Percentiles rank a stretch among this genome's conserved stretches.
These are phyloP conservation scores for Talaromyces sp. DNA, from an alignment of 2,329 filamentous ascomycete genomes.

Conservation along the genomic window DNA sequence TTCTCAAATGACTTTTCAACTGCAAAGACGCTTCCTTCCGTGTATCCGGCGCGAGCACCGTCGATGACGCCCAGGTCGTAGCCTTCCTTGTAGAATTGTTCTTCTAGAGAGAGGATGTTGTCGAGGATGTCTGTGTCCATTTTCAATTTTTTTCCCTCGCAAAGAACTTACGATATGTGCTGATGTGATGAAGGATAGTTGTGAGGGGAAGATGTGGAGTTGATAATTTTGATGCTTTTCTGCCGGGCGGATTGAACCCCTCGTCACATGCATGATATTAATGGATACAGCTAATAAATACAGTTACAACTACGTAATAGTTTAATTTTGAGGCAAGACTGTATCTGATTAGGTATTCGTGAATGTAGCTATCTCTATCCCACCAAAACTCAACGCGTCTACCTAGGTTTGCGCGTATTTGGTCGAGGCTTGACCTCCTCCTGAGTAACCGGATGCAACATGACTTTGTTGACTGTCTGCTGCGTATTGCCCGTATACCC, in stretches of 20 bases:
- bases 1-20: slow-evolving; percentile 93
- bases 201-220: slow-evolving; percentile 6
- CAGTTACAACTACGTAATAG: not conserved
- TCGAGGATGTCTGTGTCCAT: slow-evolving; percentile 54
- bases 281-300: not conserved
- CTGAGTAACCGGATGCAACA: slow-evolving; percentile 72
- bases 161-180: not conserved
- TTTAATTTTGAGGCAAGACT: not conserved
- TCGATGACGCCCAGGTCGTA: slow-evolving; percentile 72
- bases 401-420: slow-evolving; percentile 43
- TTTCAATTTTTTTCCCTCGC: not conserved
- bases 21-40: slow-evolving; percentile 87
- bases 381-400: slow-evolving; percentile 18
- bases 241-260: slow-evolving; percentile 10
- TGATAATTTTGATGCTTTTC: slow-evolving; percentile 2
- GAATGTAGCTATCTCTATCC: not conserved
- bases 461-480: slow-evolving; percentile 69
- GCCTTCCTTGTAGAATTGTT: slow-evolving; percentile 76
- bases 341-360: not conserved
- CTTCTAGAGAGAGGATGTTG: slow-evolving; percentile 58
- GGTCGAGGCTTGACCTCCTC: slow-evolving; percentile 61
- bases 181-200: not conserved
- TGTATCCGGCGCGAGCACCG: slow-evolving; percentile 71
- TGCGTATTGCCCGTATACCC: slow-evolving; percentile 82
- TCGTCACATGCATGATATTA: slow-evolving; percentile 7